A percentile compares a stretch with the other conserved stretches of the same genome.
Evolutionary conservation across 2,329 filamentous ascomycete genomes (phyloP).

Genomic region (Blumeria hordei): DNA sequence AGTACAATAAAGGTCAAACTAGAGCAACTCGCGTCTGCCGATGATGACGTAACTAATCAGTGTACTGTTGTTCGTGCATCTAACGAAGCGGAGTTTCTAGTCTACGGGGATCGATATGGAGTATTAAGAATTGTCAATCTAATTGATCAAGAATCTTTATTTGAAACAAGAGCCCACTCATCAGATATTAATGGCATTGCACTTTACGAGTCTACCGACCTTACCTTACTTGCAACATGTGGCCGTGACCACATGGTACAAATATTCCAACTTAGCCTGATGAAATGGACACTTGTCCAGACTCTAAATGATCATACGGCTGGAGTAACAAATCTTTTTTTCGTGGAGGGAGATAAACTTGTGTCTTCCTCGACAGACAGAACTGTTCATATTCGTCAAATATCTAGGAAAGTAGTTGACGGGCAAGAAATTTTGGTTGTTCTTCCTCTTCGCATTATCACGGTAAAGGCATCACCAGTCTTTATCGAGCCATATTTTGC

Average conservation of each 20-base stretch:
- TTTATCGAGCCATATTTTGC: conserved; percentile 55
- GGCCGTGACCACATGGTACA: conserved; percentile 83
- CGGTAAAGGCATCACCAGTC: conserved; percentile 64
- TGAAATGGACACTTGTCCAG: conserved; percentile 55
- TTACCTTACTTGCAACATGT: conserved; percentile 52
- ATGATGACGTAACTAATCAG: conserved; percentile 31
- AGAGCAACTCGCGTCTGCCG: conserved; percentile 31
- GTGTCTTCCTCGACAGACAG: conserved; percentile 78
- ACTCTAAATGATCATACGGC: conserved; percentile 82
- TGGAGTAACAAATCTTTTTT: conserved; percentile 55
- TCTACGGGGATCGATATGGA: conserved; percentile 75
- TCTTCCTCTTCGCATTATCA: conserved; percentile 50
- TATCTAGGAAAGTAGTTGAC: conserved; percentile 43
- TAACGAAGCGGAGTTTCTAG: conserved; percentile 36
- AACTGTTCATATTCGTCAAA: conserved; percentile 60
- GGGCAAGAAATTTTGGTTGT: conserved; percentile 43
- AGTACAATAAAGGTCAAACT: conserved; percentile 41
- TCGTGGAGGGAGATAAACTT: conserved; percentile 41
- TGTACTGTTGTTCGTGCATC: conserved; percentile 35
- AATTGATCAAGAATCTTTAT: conserved; percentile 31
- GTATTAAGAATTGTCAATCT: conserved; percentile 46
- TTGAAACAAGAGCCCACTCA: conserved; percentile 65
- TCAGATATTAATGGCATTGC: conserved; percentile 66
- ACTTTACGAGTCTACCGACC: conserved; percentile 36
- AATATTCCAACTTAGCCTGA: conserved; percentile 40